phyloP scores from a whole-genome alignment of 176 grass and related monocot species.

The Carex pumila region DNA sequence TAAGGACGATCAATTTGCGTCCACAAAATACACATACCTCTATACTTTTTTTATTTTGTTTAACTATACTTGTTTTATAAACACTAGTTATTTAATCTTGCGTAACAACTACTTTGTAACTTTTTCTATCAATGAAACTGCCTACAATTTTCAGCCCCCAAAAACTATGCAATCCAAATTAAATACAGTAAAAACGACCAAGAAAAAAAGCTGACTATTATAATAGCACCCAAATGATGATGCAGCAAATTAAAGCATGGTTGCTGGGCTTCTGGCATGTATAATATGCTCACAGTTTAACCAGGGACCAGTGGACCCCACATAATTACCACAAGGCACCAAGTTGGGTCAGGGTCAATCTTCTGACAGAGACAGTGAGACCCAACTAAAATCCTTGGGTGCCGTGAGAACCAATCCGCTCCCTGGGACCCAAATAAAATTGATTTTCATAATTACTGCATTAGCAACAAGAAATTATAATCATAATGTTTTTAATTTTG shows the following conservation, averaged over 20 bases:
- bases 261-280: neutral
- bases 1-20: too few relatives aligned
- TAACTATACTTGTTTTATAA: too few relatives aligned
- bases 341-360: neutral
- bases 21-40: too few relatives aligned
- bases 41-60: too few relatives aligned
- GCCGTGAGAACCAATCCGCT: neutral
- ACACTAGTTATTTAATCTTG: too few relatives aligned
- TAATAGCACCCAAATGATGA: slow-evolving; percentile 17
- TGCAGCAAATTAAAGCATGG: slow-evolving; percentile 1
- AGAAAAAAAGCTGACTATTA: neutral
- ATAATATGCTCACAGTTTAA: slow-evolving; percentile 7
- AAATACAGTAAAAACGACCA: neutral
- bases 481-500: neutral
- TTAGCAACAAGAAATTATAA: too few relatives aligned
- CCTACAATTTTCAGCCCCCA: too few relatives aligned
- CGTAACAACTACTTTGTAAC: too few relatives aligned
- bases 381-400: neutral
- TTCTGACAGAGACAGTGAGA: neutral
- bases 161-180: neutral
- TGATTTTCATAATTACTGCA: too few relatives aligned
- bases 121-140: too few relatives aligned
- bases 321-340: neutral
- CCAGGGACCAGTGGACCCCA: neutral
- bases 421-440: too few relatives aligned